Evolutionary conservation across 768 basidiomycete genomes (phyloP).

Genomic region (Termitomyces sp.): DNA sequence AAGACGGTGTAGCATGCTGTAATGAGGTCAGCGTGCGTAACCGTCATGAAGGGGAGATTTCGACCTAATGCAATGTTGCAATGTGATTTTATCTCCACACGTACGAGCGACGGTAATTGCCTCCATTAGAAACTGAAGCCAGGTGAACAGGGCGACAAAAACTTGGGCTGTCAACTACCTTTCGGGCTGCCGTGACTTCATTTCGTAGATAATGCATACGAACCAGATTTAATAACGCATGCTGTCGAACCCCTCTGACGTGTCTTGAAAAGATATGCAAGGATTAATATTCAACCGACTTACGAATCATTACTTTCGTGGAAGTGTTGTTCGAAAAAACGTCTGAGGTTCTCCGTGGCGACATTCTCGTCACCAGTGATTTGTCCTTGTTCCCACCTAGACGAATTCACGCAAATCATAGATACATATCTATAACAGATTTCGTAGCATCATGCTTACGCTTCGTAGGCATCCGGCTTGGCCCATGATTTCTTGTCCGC

Average conservation of each 20-base stretch:
- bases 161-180: conserved; percentile 34
- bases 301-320: conserved; percentile 78
- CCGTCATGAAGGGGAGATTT: conserved; percentile 1
- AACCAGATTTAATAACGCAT: conserved; percentile 72
- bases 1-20: conserved; percentile 68
- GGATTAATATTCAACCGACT: conserved; percentile 17
- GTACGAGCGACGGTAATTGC: conserved; percentile 76
- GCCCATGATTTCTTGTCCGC: conserved; percentile 66
- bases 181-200: conserved; percentile 63
- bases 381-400: conserved; percentile 64
- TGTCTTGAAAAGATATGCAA: not conserved
- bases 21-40: conserved; percentile 1
- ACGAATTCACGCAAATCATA: not conserved
- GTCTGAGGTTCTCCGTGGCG: conserved; percentile 65
- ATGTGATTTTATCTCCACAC: conserved; percentile 60
- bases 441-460: conserved; percentile 32
- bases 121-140: conserved; percentile 59
- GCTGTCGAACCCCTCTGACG: conserved; percentile 71
- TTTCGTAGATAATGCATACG: conserved; percentile 70
- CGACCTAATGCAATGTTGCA: conserved; percentile 79
- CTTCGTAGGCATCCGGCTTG: conserved; percentile 51
- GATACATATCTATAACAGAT: not conserved
- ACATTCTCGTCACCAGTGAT: conserved; percentile 62
- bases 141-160: not conserved
- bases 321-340: conserved; percentile 85